These are phyloP conservation scores for Triadica sebifera DNA, from an alignment of 345 rosid species.

Conservation along the genomic window DNA sequence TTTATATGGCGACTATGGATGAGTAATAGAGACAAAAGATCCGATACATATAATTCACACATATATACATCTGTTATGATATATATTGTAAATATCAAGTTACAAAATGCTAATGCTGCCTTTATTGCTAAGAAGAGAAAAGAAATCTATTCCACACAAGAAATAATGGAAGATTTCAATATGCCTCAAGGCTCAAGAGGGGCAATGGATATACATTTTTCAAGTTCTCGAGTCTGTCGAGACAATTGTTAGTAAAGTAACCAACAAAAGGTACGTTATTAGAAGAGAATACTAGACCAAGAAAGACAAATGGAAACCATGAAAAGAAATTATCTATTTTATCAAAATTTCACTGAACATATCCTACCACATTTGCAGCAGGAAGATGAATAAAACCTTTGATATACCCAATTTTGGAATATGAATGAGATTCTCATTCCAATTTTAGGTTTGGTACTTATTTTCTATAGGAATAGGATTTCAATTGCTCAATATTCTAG, in stretches of 20 bases:
- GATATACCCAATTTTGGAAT: too few species aligned
- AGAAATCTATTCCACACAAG: neutral
- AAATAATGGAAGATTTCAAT: neutral
- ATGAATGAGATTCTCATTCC: too few species aligned
- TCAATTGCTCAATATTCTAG: too few species aligned
- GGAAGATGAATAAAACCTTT: neutral
- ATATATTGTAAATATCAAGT: neutral
- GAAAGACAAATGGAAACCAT: neutral
- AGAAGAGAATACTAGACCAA: neutral
- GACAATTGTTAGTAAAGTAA: neutral
- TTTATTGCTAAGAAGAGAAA: neutral
- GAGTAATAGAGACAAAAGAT: too few species aligned
- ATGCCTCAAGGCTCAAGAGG: neutral
- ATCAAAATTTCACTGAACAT: neutral
- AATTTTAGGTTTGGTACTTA: too few species aligned
- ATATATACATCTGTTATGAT: too few species aligned
- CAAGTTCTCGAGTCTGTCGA: slow-evolving; percentile 2
- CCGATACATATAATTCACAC: neutral
- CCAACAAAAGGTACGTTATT: neutral
- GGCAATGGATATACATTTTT: neutral
- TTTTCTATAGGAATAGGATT: too few species aligned
- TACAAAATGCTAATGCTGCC: neutral
- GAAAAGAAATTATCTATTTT: neutral
- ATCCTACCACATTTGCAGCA: neutral
- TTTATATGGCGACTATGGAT: too few species aligned